These are phyloP conservation scores for Kernera saxatilis DNA, from an alignment of 345 rosid species.

Conservation along the genomic window DNA sequence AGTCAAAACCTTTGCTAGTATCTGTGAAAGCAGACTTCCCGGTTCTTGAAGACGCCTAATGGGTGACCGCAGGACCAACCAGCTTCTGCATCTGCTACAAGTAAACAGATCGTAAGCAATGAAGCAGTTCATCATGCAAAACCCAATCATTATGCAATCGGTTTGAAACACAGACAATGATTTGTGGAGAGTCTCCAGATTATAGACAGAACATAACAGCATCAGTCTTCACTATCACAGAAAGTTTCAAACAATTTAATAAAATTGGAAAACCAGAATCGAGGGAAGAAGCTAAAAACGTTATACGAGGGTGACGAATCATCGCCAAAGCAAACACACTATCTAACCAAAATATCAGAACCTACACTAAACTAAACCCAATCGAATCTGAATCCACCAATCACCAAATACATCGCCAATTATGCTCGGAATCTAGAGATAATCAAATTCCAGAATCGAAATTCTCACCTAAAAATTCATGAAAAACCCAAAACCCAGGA, in stretches of 20 bases:
- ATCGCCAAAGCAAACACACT: neutral
- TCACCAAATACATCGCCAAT: slow-evolving; percentile 1
- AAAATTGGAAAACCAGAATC: neutral
- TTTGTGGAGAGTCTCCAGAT: neutral
- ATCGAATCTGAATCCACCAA: slow-evolving; percentile 20
- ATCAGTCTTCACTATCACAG: neutral
- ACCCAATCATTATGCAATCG: neutral
- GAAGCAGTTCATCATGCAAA: neutral
- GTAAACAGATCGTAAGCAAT: neutral
- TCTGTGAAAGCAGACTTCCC: neutral
- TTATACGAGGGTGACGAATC: slow-evolving; percentile 9
- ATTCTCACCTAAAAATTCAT: slow-evolving; percentile 34
- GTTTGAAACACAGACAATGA: neutral
- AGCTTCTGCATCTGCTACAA: neutral
- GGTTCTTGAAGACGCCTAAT: neutral
- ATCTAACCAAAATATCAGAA: neutral
- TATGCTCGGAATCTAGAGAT: neutral
- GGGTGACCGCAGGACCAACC: neutral
- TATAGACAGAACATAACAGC: neutral
- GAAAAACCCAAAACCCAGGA: slow-evolving; percentile 8
- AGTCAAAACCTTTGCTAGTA: neutral
- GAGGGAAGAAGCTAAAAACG: neutral
- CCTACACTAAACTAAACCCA: neutral
- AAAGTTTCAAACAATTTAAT: neutral
- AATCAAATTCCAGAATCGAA: slow-evolving; percentile 14